Base-by-base conservation (phyloP, 1,139 yeast genomes). In the Yamadazyma atlantica region DNA sequence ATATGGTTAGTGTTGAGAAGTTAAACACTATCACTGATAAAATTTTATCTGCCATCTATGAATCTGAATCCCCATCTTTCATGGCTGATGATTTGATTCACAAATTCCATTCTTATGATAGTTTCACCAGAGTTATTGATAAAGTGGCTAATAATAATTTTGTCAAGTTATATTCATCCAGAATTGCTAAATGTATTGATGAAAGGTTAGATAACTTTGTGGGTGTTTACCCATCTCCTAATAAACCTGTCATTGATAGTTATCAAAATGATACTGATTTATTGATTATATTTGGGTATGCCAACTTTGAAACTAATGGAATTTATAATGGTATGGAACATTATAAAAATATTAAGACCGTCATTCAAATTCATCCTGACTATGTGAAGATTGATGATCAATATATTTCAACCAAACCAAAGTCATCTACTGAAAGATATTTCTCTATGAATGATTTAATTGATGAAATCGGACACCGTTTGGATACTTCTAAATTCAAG, bases 1-100 rank as follows among this genome's bases (percentile, higher is more conserved):
- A 45, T 21, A 24, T 29, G 1, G 33, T 34, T 10, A 44, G 55
- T 4, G 36, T 24, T 11, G 38, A 39, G 32, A 42, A 54, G 13
- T 66, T 75, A 39, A 58, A 69, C 19, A 51, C 59, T 4, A 52
- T 82, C 3, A 73, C 80, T 0, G 58, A 62, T 11, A 51, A 53
- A 16, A 76, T 86, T 38, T 64, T 83, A 41, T 52, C 62, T 3
- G 69, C 62, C 38, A 51, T 88, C 15, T 77, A 82, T 54, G 40
- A 58, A 0, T 60, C 89, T 11, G 50, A 62, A 38, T 67, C 62
- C 19, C 94, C 96, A 9, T 74, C 83, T 3, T 59, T 87, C 18
- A 54, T 86, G 35, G 84, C 76, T 10, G 96, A 88, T 55, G 72
- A 80, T 12, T 69, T 85, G 42, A 70, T 82, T 11, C 75, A 78